A percentile compares a stretch with the other conserved stretches of the same genome.
Conservation (phyloP, 1,284 basidiomycete species). For the Leccinum colubrinum region DNA sequence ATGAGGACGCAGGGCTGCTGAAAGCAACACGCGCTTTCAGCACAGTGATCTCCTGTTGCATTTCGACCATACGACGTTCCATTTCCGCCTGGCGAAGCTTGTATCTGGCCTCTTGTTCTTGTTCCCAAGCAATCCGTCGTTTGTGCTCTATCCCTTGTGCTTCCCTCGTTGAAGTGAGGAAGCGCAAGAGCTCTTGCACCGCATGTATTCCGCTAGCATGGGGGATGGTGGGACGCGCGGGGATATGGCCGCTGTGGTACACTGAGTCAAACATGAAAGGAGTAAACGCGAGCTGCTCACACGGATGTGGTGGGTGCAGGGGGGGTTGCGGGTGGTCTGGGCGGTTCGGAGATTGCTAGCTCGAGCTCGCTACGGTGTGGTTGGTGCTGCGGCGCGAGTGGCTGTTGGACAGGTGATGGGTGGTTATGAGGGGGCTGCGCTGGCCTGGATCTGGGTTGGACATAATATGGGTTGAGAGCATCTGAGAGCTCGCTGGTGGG, state of each 20-base stretch:
- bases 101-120: conserved; percentile 61
- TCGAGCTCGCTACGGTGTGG: conserved; percentile 60
- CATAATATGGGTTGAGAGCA: conserved; percentile 67
- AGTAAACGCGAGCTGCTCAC: conserved; percentile 19
- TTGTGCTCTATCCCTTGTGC: conserved; percentile 57
- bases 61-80: conserved; percentile 53
- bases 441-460: conserved; percentile 42
- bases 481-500: conserved; percentile 71
- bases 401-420: conserved; percentile 21
- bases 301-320: conserved; percentile 18
- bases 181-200: conserved; percentile 56
- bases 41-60: conserved; percentile 55
- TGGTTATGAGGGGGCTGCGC: conserved; percentile 20
- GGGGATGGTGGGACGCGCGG: conserved; percentile 16
- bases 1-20: conserved; percentile 21
- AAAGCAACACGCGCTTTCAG: conserved; percentile 45
- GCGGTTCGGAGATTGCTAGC: conserved; percentile 51
- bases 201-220: conserved; percentile 40
- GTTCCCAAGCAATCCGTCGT: conserved; percentile 62
- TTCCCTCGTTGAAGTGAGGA: conserved; percentile 50
- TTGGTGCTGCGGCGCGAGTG: conserved; percentile 34
- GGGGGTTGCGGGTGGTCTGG: conserved; percentile 34
- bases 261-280: background rate
- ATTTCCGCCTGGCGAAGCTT: conserved; percentile 54
- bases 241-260: conserved; percentile 10